Conservation (phyloP, 108 stramenopile genomes). For the Halocafeteria seosinensis region DNA sequence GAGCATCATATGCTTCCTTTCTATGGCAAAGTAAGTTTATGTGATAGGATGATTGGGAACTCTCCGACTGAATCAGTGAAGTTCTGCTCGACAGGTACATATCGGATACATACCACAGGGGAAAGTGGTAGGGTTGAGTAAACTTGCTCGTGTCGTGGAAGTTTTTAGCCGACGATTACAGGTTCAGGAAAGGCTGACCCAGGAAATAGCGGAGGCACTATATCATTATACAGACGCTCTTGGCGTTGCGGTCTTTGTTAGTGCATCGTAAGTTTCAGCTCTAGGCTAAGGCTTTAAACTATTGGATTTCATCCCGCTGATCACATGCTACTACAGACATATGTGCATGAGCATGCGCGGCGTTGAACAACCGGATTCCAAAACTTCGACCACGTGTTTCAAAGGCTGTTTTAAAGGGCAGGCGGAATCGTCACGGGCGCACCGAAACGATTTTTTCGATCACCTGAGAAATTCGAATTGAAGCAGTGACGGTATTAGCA, state of each 20-base stretch:
- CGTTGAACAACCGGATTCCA: neutral
- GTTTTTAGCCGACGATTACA: conserved; percentile 73
- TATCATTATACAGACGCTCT: conserved; percentile 61
- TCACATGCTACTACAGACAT: neutral
- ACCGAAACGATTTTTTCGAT: neutral
- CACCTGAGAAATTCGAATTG: too few relatives aligned
- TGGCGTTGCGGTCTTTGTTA: conserved; percentile 78
- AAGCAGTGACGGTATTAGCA: too few relatives aligned
- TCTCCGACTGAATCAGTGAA: neutral
- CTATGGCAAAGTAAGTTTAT: too few relatives aligned
- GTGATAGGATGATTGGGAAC: conserved; percentile 15
- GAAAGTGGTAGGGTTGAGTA: conserved; percentile 55
- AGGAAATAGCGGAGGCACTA: conserved; percentile 85
- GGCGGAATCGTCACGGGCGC: neutral
- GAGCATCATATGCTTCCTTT: conserved; percentile 99
- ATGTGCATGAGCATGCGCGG: conserved; percentile 7
- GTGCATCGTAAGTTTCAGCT: neutral
- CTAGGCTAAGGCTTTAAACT: neutral
- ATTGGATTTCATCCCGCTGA: neutral
- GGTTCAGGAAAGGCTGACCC: conserved; percentile 91
- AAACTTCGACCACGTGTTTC: neutral
- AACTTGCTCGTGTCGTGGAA: conserved; percentile 82
- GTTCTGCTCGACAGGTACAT: too few relatives aligned
- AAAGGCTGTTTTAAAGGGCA: neutral
- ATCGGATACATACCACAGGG: conserved; percentile 93